Base-by-base conservation (phyloP, 23 red algal species). In the Gracilariopsis chorda region DNA sequence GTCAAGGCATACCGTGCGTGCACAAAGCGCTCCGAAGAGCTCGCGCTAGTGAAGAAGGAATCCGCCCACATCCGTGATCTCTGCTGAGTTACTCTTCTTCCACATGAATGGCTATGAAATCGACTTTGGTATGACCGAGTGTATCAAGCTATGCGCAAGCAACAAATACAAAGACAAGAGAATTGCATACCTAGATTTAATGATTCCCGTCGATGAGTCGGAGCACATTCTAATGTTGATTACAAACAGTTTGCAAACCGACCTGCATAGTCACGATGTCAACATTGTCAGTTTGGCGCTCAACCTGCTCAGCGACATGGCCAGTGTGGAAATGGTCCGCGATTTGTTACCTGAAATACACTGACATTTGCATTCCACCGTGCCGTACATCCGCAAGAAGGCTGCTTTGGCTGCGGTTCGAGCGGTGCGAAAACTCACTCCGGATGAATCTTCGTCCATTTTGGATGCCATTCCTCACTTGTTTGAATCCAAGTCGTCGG, bases 1-100 rank as follows among this genome's bases (percentile, higher is more conserved):
- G 80, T 99, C 62, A 94, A 92, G 35, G 92, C 83, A n/a, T 99
- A 95, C 83, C 93, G 97, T 21, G 92, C 90, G 44, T 95, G 93
- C 55, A 90, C 84, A 20, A 96, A 90, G 33, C 79, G 69, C n/a
- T 88, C 90, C 9, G 97, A 95, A 62, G 97, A 99, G 65, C 91
- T 84, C 11, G 97, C 90, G 83, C 84, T 99, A 24, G 97, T 99
- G 43, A 99, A 99, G 83, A 99, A 99, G 65, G 92, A 99, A 80
- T 79, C 93, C 29, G 97, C 97, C 11, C 97, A 99, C 60, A 95
- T 99, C 53, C 90, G 97, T 57, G 97, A 96, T 77, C 93, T 99
- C 6, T 96, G 84, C 91, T 11, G 96, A 99, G 49, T 80, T 99
- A 30, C 73, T 99, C 29, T 99, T 99, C 58, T 99, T 99, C 43